Conservation (phyloP, 2,329 filamentous ascomycete genomes). For the Daldinia sp. region DNA sequence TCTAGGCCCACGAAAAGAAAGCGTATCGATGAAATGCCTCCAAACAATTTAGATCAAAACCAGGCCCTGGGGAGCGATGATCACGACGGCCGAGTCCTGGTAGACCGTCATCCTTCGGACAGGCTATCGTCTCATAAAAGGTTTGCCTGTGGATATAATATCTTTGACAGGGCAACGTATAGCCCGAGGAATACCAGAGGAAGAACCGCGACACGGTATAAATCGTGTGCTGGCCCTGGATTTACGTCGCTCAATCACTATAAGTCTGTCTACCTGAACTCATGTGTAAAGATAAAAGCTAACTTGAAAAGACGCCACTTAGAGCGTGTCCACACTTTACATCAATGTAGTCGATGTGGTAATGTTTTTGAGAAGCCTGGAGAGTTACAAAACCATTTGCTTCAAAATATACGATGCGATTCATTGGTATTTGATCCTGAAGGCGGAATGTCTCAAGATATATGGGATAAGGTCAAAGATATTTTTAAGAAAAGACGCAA, state of each 20-base stretch:
- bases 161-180: constrained; percentile 9
- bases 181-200: constrained; percentile 1
- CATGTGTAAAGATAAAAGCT: neutral
- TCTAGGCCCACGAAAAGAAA: neutral
- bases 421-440: neutral
- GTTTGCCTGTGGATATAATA: constrained; percentile 20
- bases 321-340: constrained; percentile 6
- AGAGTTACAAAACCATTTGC: constrained; percentile 9
- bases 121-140: neutral
- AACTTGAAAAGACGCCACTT: constrained; percentile 10
- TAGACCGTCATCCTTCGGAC: neutral
- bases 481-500: constrained; percentile 5
- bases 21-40: neutral
- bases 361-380: neutral
- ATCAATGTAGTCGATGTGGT: constrained; percentile 9
- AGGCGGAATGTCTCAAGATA: constrained; percentile 12
- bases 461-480: constrained; percentile 6
- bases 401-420: constrained; percentile 9
- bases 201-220: constrained; percentile 1
- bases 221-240: constrained; percentile 11
- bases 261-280: constrained; percentile 4
- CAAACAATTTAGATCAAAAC: neutral
- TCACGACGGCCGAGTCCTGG: constrained; percentile 8
- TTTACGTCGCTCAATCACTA: constrained; percentile 18
- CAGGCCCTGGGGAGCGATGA: neutral